These are phyloP conservation scores for Ambrosiella xylebori DNA, from an alignment of 2,329 filamentous ascomycete genomes.

Conservation along the genomic window DNA sequence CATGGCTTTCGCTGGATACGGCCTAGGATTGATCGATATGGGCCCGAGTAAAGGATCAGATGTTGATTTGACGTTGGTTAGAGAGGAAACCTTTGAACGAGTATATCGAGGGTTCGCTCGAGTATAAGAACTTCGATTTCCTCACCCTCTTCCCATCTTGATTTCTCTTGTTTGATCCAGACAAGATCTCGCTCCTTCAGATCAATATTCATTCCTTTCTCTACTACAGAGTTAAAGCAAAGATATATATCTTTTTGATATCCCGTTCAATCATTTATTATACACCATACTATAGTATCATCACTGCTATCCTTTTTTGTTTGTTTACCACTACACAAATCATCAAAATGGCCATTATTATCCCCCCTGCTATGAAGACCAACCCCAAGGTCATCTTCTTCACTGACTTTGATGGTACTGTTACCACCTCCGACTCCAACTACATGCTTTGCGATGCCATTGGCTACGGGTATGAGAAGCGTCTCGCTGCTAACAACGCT, in stretches of 20 bases:
- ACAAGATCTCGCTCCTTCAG: slow-evolving; percentile 3
- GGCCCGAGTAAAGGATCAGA: not conserved
- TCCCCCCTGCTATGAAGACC: slow-evolving; percentile 27
- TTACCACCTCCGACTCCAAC: slow-evolving; percentile 55
- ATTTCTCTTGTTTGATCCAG: slow-evolving; percentile 2
- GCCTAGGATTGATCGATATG: not conserved
- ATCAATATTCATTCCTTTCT: slow-evolving; percentile 1
- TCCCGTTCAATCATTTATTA: not conserved
- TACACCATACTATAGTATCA: not conserved
- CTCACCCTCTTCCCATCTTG: slow-evolving; percentile 1
- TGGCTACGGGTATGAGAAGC: slow-evolving; percentile 59
- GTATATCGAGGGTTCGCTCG: not conserved
- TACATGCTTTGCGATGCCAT: slow-evolving; percentile 75
- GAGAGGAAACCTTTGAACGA: not conserved
- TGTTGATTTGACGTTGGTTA: not conserved
- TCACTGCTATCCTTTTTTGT: not conserved
- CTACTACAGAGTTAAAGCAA: not conserved
- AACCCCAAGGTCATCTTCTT: slow-evolving; percentile 93
- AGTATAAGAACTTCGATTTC: slow-evolving; percentile 10
- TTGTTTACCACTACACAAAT: not conserved
- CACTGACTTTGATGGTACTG: slow-evolving; percentile 95
- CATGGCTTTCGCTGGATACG: not conserved
- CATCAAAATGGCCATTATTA: slow-evolving; percentile 11
- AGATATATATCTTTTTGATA: slow-evolving; percentile 6
- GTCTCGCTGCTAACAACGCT: slow-evolving; percentile 56